Base-by-base conservation (phyloP, 108 stramenopile species). In the Schizochytrium sp. region DNA sequence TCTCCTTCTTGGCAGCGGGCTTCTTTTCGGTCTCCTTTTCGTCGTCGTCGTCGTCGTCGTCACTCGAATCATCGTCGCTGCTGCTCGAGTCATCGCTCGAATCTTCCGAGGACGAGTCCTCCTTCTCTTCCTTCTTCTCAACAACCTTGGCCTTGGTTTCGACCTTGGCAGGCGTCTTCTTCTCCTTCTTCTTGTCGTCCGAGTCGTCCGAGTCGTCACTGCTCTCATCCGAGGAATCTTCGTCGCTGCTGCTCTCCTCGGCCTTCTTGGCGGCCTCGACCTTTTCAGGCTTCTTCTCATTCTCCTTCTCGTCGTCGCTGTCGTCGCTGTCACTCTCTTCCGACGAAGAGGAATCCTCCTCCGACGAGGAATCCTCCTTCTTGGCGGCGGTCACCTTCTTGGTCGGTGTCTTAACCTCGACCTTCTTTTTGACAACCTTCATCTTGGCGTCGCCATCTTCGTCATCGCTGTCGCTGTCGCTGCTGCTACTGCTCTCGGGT, bases 1-100 rank as follows among this genome's bases (percentile, higher is more conserved):
- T 34, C 34, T 34, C 60, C 43, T 34, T 43, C 53, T 89, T 72
- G 23, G 58, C 91, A 34, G 58, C 90, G 1, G 60, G 16, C 88
- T 53, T 59, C 25, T 63, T 41, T 5, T 90, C 90, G 34, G 91
- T 89, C 14, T 87, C 87, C 51, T 93, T 93, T 12, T 92, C 92
- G 69, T 92, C 58, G 23, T 95, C 95, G 43, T 57, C 72, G 43
- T 94, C 91, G 60, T 92, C 92, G 41, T 51, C 55, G 69, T 94
- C 94, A 43, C 58, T 90, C 43, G 91, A 91, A 72, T 87, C 25
- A 43, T 19, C 76, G 58, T 89, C 91, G 45, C 76, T 87, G 34
- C 60, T 89, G 57, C 87, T 88, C 25, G 58, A 47, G n/a, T 59
- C 58, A n/a, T 59, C 58, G 16, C 45, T 48, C 69, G 89, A 72